Evolutionary conservation across 768 basidiomycete genomes (phyloP).

Genomic region (Mrakia hoshinonis): DNA sequence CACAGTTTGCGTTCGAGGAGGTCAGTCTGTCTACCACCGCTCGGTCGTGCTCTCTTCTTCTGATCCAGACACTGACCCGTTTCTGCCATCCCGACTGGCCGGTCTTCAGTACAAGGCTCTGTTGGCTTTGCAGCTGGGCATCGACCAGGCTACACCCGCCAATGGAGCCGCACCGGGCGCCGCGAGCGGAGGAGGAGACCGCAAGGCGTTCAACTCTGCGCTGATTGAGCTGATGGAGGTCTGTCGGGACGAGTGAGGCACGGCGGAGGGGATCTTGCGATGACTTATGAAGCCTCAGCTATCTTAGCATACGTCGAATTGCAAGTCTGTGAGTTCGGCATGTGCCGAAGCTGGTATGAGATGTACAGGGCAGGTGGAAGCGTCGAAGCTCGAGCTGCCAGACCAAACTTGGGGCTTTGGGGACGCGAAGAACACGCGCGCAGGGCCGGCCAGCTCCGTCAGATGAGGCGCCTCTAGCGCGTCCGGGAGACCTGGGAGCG

Average conservation of each 20-base stretch:
- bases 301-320: no score
- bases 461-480: no score
- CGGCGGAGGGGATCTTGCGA: neutral
- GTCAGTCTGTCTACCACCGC: neutral
- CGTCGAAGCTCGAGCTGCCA: no score
- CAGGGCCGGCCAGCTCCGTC: no score
- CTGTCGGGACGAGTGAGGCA: neutral
- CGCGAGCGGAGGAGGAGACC: neutral
- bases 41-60: neutral
- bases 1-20: slow-evolving; percentile 8
- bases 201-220: slow-evolving; percentile 2
- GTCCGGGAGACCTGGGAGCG: no score
- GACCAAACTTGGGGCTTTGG: no score
- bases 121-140: neutral
- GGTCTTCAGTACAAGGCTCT: slow-evolving; percentile 5
- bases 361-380: no score
- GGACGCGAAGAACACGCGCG: no score
- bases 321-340: no score
- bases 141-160: slow-evolving; percentile 1
- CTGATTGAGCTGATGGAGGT: slow-evolving; percentile 15
- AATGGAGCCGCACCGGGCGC: neutral
- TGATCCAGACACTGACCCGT: neutral
- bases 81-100: no score
- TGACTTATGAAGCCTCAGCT: no score
- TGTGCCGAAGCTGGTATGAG: no score